Evolutionary conservation across 768 basidiomycete species (phyloP), one percentile per base, ranked within the genome.

Genomic region (Lentinus tigrinus): DNA sequence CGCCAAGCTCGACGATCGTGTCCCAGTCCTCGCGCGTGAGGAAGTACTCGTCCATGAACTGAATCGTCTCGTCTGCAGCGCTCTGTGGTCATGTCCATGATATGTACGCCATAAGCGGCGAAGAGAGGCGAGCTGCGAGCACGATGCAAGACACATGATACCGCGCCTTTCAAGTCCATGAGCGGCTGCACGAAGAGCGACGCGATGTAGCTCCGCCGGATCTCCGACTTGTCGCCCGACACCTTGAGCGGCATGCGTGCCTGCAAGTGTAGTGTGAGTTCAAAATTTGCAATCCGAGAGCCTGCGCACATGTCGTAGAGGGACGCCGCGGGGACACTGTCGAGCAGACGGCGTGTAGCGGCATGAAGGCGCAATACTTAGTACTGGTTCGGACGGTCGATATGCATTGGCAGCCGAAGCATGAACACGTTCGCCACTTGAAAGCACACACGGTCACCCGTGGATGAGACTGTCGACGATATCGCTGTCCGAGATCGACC

Each of bases 11-110:
- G 52, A 98, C 83, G 52, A 98, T 79, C 9, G 93, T 88, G 66
- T 99, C 97, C 96, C 95, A 98, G 67, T 98, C 96, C 27, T 98
- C 97, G 62, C 89, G 91, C 3, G 87, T 87, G 28, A 99, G 73
- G 72, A 85, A 98, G 70, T 99, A 99, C 46, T 90, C 88, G 70
- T 98, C 97, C 94, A 99, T 96, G 7, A 77, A 75, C 24, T 83
- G 79, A 56, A 99, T 97, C 34, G 95, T 85, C 9, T 89, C 85
- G 1, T 89, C 87, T 4, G 98, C 81, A 0, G 84, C 89, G 61
- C 82, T 83, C 93, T 95, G 69, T n/a, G n/a, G 39, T n/a, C 3
- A n/a, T 37, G 4, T n/a, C 11, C 43, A 48, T 60, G 14, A 9
- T 8, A 43, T 1, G n/a, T 8, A n/a, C 9, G 5, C 28, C 54